phyloP scores from a whole-genome alignment of 2,329 filamentous ascomycete genomes.

The Gaeumannomyces sp. region DNA sequence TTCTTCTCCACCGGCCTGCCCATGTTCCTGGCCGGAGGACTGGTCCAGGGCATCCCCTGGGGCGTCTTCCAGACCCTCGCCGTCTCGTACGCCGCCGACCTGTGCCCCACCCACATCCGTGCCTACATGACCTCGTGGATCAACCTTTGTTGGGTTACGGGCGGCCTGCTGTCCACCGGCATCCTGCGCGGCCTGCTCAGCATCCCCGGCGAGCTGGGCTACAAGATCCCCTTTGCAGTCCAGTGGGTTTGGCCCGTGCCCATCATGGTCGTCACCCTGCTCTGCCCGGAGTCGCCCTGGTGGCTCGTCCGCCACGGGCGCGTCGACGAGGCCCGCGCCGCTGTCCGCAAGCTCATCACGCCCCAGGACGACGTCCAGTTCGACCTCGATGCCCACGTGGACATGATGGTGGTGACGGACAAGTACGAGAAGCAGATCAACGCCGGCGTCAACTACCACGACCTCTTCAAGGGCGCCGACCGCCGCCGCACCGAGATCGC shows the following conservation, averaged over 20 bases:
- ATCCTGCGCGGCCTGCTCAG: constrained; percentile 15
- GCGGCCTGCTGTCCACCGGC: constrained; percentile 15
- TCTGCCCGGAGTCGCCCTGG: constrained; percentile 45
- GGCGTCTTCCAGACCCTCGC: constrained; percentile 18
- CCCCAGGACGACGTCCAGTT: constrained; percentile 16
- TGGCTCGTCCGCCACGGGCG: constrained; percentile 40
- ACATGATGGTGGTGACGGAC: constrained; percentile 46
- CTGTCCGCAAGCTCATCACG: constrained; percentile 38
- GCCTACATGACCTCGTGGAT: constrained; percentile 17
- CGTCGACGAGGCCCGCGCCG: constrained; percentile 32
- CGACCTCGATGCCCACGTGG: constrained; percentile 41
- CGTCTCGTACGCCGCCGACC: constrained; percentile 18
- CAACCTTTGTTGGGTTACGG: constrained; percentile 18
- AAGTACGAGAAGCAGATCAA: constrained; percentile 24
- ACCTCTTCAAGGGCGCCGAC: constrained; percentile 40
- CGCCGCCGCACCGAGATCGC: constrained; percentile 18
- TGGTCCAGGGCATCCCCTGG: constrained; percentile 17
- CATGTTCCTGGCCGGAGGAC: constrained; percentile 15
- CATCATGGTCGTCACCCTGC: constrained; percentile 37
- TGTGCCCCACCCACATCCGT: constrained; percentile 15
- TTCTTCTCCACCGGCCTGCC: constrained; percentile 16
- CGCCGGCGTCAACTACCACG: constrained; percentile 25
- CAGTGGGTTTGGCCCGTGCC: constrained; percentile 45
- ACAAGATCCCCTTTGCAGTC: constrained; percentile 32
- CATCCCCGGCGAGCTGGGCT: constrained; percentile 11